phyloP scores from a whole-genome alignment of 2,329 filamentous ascomycete species.

The Penicillium sp. region DNA sequence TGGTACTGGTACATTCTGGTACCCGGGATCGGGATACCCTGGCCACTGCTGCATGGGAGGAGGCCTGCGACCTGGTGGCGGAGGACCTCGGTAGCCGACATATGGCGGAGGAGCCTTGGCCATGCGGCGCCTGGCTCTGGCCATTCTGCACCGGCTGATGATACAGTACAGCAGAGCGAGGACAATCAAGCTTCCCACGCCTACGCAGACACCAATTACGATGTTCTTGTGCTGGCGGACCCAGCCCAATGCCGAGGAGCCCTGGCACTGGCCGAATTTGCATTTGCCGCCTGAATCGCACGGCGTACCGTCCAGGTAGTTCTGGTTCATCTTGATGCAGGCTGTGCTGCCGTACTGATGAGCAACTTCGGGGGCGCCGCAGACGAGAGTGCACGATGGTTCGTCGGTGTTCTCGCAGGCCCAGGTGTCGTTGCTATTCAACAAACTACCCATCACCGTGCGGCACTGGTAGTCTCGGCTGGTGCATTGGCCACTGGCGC shows the following conservation, averaged over 20 bases:
- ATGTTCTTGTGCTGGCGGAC: constrained; percentile 71
- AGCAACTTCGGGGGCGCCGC: constrained; percentile 65
- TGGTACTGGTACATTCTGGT: constrained; percentile 27
- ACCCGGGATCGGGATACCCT: constrained; percentile 18
- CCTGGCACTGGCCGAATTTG: constrained; percentile 70
- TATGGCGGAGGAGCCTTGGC: constrained; percentile 12
- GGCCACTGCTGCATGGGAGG: constrained; percentile 23
- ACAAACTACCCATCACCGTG: constrained; percentile 71
- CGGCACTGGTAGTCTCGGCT: constrained; percentile 86
- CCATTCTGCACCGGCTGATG: constrained; percentile 51
- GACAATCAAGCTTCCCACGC: constrained; percentile 68
- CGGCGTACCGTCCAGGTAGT: constrained; percentile 86
- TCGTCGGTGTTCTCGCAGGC: constrained; percentile 61
- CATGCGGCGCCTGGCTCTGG: constrained; percentile 27
- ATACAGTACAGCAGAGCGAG: constrained; percentile 66
- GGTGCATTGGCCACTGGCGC: constrained; percentile 91
- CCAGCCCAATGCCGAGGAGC: constrained; percentile 67
- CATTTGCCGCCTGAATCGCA: constrained; percentile 79
- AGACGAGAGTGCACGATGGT: constrained; percentile 68
- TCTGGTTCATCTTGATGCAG: constrained; percentile 61
- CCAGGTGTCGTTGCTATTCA: constrained; percentile 69
- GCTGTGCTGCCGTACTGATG: constrained; percentile 61
- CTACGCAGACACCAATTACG: constrained; percentile 72
- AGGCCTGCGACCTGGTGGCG: constrained; percentile 4
- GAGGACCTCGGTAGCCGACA: constrained; percentile 5